Percentiles rank a stretch among this genome's conserved stretches.
These are phyloP conservation scores for Inga leiocalycina DNA, from an alignment of 306 rosid species.

Conservation along the genomic window DNA sequence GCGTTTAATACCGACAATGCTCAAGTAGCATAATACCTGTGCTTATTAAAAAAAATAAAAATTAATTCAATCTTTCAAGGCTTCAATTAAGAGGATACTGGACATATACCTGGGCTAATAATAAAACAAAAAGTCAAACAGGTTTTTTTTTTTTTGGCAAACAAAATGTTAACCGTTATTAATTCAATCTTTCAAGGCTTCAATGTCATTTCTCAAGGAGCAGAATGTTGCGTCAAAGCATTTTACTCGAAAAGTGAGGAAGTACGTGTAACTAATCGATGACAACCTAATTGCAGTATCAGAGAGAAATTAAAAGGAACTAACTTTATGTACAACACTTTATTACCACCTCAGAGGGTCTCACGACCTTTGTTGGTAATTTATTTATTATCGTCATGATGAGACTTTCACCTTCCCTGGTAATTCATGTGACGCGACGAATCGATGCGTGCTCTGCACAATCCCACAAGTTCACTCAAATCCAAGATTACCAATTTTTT, in stretches of 20 bases:
- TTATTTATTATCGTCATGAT: background rate
- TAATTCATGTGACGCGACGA: background rate
- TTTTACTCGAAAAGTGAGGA: background rate
- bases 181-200: background rate
- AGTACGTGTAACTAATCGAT: background rate
- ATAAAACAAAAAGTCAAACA: no score
- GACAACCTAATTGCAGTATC: background rate
- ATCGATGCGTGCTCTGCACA: background rate
- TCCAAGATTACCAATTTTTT: background rate
- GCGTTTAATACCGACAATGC: no score
- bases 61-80: no score
- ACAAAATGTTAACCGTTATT: background rate
- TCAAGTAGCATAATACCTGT: no score
- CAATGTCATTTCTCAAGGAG: background rate
- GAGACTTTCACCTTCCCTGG: background rate
- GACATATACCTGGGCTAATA: no score
- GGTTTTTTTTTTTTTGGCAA: no score
- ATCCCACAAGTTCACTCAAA: background rate
- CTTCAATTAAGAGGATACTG: no score
- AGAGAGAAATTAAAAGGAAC: background rate
- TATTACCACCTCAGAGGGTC: background rate
- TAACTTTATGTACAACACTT: background rate
- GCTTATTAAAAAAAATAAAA: no score
- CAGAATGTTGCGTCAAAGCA: background rate
- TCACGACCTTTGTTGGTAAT: constrained; percentile 2